Conservation (phyloP, 257 asterid genomes). For the Salvia rosmarinus region DNA sequence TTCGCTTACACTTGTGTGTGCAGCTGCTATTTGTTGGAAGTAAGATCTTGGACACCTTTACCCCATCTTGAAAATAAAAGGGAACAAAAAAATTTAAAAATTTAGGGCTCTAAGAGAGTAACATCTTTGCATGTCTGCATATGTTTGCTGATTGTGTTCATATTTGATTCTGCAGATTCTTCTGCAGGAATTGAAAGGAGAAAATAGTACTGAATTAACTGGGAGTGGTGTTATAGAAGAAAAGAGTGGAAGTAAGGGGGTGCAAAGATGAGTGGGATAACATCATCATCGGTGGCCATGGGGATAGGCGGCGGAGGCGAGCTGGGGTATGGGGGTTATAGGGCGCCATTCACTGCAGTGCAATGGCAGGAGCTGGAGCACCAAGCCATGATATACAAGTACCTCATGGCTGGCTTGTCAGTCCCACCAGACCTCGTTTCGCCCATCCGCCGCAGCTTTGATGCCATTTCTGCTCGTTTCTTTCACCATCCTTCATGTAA, state of each 20-base stretch:
- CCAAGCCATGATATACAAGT: constrained; percentile 96
- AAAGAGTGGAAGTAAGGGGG: constrained; percentile 27
- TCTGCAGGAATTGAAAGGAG: constrained; percentile 38
- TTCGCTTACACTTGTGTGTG: constrained; percentile 17
- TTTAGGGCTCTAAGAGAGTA: constrained; percentile 2
- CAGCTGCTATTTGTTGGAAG: constrained; percentile 34
- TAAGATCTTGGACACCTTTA: constrained; percentile 31
- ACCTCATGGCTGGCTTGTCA: constrained; percentile 82
- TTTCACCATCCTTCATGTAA: constrained; percentile 77
- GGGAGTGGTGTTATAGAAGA: constrained; percentile 22
- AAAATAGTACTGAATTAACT: constrained; percentile 22
- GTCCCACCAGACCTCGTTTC: constrained; percentile 87
- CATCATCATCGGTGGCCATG: constrained; percentile 54
- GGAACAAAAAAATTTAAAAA: constrained; percentile 6
- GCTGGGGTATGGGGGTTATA: constrained; percentile 62
- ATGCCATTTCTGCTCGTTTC: constrained; percentile 76
- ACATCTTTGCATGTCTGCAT: constrained; percentile 36
- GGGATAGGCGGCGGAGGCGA: constrained; percentile 55
- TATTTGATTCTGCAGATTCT: constrained; percentile 53
- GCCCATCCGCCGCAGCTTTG: constrained; percentile 89
- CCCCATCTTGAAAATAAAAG: constrained; percentile 15
- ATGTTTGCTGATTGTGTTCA: constrained; percentile 34
- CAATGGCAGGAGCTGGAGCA: constrained; percentile 99
- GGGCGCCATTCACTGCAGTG: constrained; percentile 83
- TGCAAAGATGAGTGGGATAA: constrained; percentile 61